These are phyloP conservation scores for Leccinum subtestaceum DNA, from an alignment of 768 basidiomycete species.

Conservation along the genomic window DNA sequence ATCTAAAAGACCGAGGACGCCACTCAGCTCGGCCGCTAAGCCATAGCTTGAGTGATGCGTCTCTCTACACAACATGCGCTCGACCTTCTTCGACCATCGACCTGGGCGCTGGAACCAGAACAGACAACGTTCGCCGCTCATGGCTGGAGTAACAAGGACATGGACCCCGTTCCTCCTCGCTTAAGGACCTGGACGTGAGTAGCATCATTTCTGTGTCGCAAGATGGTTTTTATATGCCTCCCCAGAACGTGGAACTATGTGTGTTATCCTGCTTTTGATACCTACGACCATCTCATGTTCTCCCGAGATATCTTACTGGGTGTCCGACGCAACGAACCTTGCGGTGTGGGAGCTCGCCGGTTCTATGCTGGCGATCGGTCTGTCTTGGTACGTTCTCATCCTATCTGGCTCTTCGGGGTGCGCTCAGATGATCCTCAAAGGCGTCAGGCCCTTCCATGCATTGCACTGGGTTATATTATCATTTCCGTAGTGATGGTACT, in stretches of 20 bases:
- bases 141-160: conserved; percentile 71
- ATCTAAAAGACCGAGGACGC: conserved; percentile 8
- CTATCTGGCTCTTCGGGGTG: not conserved
- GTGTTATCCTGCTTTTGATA: conserved; percentile 45
- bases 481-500: conserved; percentile 72
- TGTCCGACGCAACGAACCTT: conserved; percentile 34
- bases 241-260: conserved; percentile 56
- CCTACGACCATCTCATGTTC: conserved; percentile 16
- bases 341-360: conserved; percentile 54
- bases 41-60: conserved; percentile 6
- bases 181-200: conserved; percentile 57
- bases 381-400: conserved; percentile 52
- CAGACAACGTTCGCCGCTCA: conserved; percentile 55
- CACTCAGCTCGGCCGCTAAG: not conserved
- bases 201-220: not conserved
- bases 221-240: not conserved
- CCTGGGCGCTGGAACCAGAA: conserved; percentile 21
- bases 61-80: conserved; percentile 1
- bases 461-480: conserved; percentile 69
- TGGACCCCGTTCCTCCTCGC: conserved; percentile 67
- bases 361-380: conserved; percentile 71
- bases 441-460: conserved; percentile 66
- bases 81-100: conserved; percentile 17
- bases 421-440: conserved; percentile 28
- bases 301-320: conserved; percentile 28